Conservation (phyloP, 352 stramenopile species). For the Achlya hypogyna region DNA sequence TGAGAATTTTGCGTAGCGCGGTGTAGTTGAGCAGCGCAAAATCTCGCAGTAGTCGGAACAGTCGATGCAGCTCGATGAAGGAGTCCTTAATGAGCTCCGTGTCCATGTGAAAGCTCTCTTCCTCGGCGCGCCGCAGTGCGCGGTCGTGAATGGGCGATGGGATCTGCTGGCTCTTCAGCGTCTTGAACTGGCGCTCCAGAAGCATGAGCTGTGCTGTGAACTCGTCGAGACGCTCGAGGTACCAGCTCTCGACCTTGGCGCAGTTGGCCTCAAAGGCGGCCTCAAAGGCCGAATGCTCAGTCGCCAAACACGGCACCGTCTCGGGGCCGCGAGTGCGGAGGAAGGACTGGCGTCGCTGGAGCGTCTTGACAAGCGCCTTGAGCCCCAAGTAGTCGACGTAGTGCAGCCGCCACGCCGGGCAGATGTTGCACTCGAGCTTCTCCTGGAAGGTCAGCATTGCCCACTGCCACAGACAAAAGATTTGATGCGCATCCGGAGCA, state of each 20-base stretch:
- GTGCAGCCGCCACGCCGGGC: slow-evolving; percentile 76
- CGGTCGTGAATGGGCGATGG: too few relatives aligned
- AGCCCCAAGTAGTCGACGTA: slow-evolving; percentile 86
- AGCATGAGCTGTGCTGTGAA: slow-evolving; percentile 74
- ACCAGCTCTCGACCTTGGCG: slow-evolving; percentile 88
- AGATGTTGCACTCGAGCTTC: slow-evolving; percentile 40
- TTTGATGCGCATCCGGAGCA: too few relatives aligned
- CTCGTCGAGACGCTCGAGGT: slow-evolving; percentile 68
- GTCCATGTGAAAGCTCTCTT: not conserved
- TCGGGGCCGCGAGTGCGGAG: not conserved
- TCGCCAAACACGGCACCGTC: not conserved
- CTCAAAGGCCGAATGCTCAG: not conserved
- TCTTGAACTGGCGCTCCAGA: slow-evolving; percentile 60
- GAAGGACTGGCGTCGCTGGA: not conserved
- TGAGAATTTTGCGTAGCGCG: slow-evolving; percentile 97
- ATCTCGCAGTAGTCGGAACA: slow-evolving; percentile 91
- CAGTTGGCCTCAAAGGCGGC: slow-evolving; percentile 28
- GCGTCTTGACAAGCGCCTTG: slow-evolving; percentile 65
- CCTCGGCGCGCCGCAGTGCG: too few relatives aligned
- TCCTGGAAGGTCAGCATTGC: slow-evolving; percentile 12
- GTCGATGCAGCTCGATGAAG: slow-evolving; percentile 89
- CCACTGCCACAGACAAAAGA: not conserved
- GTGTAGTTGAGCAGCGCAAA: slow-evolving; percentile 98
- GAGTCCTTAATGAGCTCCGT: slow-evolving; percentile 83
- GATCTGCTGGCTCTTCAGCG: slow-evolving; percentile 43